Base-by-base conservation (phyloP, 768 basidiomycete genomes). In the Strobilomyces dryophilus region DNA sequence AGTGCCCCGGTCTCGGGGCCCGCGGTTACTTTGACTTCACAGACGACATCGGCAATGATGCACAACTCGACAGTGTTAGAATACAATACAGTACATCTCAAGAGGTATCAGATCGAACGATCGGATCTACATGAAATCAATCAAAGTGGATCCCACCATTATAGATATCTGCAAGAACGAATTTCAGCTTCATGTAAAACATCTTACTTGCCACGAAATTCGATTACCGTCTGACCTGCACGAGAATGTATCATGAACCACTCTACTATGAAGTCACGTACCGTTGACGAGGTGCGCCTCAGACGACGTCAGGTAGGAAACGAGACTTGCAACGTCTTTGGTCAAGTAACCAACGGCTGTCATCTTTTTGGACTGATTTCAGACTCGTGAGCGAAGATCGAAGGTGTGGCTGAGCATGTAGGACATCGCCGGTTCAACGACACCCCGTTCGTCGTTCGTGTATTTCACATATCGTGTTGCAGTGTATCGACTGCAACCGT, bases 281-380 rank as follows among this genome's bases (percentile, higher is more conserved):
- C 73, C 73, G 43, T 72, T 74, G 51, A 76, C 41, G 24, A 62
- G 69, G 53, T 60, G 60, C 12, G 74, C 66, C 18, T 70, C 67
- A 4, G 67, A 62, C 2, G 69, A 70, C 1, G 53, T 70, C 18
- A 76, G 57, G 53, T 67, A 76, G 7, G 70, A 63, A 5, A 76
- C 75, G 0, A 76, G 63, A 17, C 53, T 60, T 1, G 72, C 72
- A n/a, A 76, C 37, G 32, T 74, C 75, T 8, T 67, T 54, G 29
- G 66, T 12, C 1, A 63, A n/a, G 35, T 62, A 36, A 8, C 67
- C 67, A 6, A 65, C 45, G 4, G 65, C 55, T 0, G 61, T 17
- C 43, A 29, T 29, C 41, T 52, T 31, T 48, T 35, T 57, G 15
- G 46, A 5, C 66, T 65, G 15, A 51, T 43, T 48, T 43, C 17